A percentile compares a stretch with the other conserved stretches of the same genome.
These are phyloP conservation scores for Logfia minima DNA, from an alignment of 129 eudicot species.

Conservation along the genomic window DNA sequence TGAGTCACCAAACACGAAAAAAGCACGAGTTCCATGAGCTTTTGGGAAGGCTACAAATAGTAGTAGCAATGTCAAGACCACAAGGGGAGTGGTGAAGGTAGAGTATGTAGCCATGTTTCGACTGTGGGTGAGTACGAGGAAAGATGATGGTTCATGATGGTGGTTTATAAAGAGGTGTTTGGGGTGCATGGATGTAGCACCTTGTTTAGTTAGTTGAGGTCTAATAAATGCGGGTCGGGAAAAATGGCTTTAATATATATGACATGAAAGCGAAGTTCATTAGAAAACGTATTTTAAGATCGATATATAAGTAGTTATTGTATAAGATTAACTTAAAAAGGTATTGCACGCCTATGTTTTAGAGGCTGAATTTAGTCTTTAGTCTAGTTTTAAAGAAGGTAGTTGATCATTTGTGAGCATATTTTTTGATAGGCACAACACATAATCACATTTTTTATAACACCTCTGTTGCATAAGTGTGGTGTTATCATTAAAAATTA, in stretches of 20 bases:
- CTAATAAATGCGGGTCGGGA: conserved; percentile 32
- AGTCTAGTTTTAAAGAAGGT: too few species aligned
- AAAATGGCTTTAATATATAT: background rate
- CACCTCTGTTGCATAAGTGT: too few species aligned
- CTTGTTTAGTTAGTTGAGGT: conserved; percentile 40
- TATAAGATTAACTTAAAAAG: too few species aligned
- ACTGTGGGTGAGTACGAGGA: conserved; percentile 2
- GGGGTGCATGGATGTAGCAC: conserved; percentile 25
- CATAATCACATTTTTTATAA: too few species aligned
- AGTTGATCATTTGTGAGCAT: too few species aligned
- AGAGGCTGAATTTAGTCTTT: too few species aligned
- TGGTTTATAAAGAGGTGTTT: conserved; percentile 26
- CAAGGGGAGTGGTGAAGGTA: background rate
- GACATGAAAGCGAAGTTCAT: conserved; percentile 8
- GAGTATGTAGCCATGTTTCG: conserved; percentile 23
- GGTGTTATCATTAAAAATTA: too few species aligned
- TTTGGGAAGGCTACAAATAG: conserved; percentile 13
- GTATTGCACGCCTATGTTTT: too few species aligned
- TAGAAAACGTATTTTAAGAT: background rate
- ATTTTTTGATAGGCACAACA: too few species aligned
- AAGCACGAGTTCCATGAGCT: conserved; percentile 56
- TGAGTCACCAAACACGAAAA: conserved; percentile 83
- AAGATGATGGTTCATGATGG: conserved; percentile 25
- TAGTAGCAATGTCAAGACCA: conserved; percentile 14
- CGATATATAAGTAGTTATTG: too few species aligned